Conservation (phyloP, 208 protist species). For the Leishmania amazonensis region DNA sequence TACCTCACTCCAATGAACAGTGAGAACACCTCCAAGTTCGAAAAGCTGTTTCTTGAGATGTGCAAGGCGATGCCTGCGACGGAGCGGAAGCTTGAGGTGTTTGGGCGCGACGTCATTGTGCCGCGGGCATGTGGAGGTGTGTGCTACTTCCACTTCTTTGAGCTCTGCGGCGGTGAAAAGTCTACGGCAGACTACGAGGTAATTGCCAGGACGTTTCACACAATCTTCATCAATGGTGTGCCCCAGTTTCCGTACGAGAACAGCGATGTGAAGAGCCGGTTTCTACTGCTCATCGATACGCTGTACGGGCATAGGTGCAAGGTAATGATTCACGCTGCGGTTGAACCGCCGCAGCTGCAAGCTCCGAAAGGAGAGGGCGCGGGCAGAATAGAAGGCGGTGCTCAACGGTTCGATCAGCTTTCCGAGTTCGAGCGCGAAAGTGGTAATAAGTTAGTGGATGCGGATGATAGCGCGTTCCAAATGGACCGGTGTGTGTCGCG, state of each 20-base stretch:
- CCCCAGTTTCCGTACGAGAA: slow-evolving; percentile 76
- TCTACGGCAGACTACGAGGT: slow-evolving; percentile 87
- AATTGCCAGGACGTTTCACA: slow-evolving; percentile 88
- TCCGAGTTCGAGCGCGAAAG: slow-evolving; percentile 75
- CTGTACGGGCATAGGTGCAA: slow-evolving; percentile 89
- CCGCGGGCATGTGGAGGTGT: slow-evolving; percentile 66
- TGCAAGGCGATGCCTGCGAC: slow-evolving; percentile 81
- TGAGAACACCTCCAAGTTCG: slow-evolving; percentile 69
- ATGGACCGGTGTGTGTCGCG: slow-evolving; percentile 89
- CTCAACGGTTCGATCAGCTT: slow-evolving; percentile 46
- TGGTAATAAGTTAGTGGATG: slow-evolving; percentile 69
- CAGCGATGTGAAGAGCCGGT: slow-evolving; percentile 84
- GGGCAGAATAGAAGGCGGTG: slow-evolving; percentile 15
- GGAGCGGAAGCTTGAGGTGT: slow-evolving; percentile 58
- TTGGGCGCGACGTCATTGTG: slow-evolving; percentile 81
- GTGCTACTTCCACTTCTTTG: slow-evolving; percentile 82
- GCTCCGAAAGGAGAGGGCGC: slow-evolving; percentile 37
- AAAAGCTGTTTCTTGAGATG: slow-evolving; percentile 79
- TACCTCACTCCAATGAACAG: slow-evolving; percentile 67
- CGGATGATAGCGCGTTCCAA: slow-evolving; percentile 75
- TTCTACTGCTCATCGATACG: slow-evolving; percentile 90
- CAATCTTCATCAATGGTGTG: slow-evolving; percentile 86
- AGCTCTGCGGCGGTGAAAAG: slow-evolving; percentile 73
- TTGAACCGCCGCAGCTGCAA: slow-evolving; percentile 59
- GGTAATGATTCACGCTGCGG: slow-evolving; percentile 72